phyloP scores from a whole-genome alignment of 1,139 yeast genomes.

The Zhuliangozyma parablackwelliae region DNA sequence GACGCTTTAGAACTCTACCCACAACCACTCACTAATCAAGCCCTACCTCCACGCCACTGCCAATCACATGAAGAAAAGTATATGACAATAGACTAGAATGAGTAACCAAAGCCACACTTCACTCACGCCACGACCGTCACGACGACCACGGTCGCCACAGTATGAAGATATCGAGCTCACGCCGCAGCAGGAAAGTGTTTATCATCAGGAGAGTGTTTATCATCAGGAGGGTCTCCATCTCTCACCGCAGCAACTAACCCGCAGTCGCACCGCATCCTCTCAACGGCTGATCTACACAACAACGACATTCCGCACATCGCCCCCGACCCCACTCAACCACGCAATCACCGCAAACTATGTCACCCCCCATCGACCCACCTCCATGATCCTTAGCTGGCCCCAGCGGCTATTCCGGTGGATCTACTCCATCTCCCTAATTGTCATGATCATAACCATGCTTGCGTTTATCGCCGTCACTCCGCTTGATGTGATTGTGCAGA shows the following conservation, averaged over 20 bases:
- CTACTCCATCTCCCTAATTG: constrained; percentile 50
- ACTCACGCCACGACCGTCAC: not conserved
- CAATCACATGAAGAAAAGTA: not conserved
- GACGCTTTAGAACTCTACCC: no score
- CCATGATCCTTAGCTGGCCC: constrained; percentile 23
- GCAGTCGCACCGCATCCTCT: constrained; percentile 5
- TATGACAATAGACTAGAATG: not conserved
- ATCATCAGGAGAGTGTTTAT: no score
- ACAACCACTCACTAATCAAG: no score
- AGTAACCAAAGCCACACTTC: not conserved
- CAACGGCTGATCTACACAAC: no score
- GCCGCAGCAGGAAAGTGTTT: no score
- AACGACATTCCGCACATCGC: no score
- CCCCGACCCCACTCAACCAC: no score
- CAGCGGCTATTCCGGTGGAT: constrained; percentile 44
- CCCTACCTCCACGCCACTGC: no score
- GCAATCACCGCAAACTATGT: no score
- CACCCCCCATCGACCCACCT: constrained; percentile 1
- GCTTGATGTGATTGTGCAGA: constrained; percentile 70
- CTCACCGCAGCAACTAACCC: constrained; percentile 3
- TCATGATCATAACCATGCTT: constrained; percentile 46
- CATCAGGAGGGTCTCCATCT: not conserved
- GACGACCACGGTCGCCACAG: not conserved
- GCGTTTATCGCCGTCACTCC: constrained; percentile 67
- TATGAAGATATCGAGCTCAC: not conserved